Evolutionary conservation across 1,284 basidiomycete genomes (phyloP), one percentile per base, ranked within the genome.

Genomic region (Boletus sp.): DNA sequence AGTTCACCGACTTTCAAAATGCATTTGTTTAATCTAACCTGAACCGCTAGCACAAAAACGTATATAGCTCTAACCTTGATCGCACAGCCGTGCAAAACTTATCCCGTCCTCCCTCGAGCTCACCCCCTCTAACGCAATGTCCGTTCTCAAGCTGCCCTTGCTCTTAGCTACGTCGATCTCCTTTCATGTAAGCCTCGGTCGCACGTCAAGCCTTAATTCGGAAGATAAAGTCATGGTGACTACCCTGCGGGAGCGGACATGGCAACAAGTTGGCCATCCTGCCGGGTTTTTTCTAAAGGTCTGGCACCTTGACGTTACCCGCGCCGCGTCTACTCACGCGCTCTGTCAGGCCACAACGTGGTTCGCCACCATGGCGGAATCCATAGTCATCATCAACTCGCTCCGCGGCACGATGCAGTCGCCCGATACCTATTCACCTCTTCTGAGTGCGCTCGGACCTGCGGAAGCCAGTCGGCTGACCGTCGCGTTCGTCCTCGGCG

Each of bases 401-500:
- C 19, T 38, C 10, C 32, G 20, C 12, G 19, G 19, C 4, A 9
- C 4, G 6, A 19, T 26, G 2, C 20, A 25, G 5, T 29, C 9
- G 9, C n/a, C 33, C 10, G 25, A 17, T 23, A 9, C 16, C 8
- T 2, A 26, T 13, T 19, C 34, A 9, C n/a, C 8, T 2, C 1
- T 46, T n/a, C 17, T 55, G 22, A 8, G 32, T 13, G 41, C 38
- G 2, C 53, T 57, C 17, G 53, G 56, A 2, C 47, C 45, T 1
- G 25, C 33, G 2, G 40, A 48, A 5, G 42, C 56, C 20, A 51
- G 52, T 14, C 20, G 19, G 12, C 27, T 59, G 8, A 48, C 55
- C 8, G 16, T 23, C 13, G 13, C 50, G 40, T 58, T 53, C 39
- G 17, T 53, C 27, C n/a, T 53, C 14, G 59, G 58, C 16, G 33